A percentile compares a stretch with the other conserved stretches of the same genome.
Conservation (phyloP, 371 early-diverging fungal species). For the Saksenaea oblongispora region DNA sequence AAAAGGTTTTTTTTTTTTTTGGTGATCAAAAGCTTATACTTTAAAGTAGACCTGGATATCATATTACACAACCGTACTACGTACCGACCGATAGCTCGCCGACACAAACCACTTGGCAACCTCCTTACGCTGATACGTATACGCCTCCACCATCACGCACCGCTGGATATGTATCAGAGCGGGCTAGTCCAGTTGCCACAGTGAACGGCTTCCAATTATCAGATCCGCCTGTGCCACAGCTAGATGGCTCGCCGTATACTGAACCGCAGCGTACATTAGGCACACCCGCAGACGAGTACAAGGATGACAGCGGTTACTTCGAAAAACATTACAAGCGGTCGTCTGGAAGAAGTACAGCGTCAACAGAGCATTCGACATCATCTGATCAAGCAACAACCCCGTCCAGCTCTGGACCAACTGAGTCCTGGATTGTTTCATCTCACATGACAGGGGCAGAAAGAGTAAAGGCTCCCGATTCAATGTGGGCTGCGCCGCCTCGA, state of each 20-base stretch:
- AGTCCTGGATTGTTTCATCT: background rate
- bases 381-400: background rate
- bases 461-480: constrained; percentile 12
- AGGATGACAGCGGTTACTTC: constrained; percentile 15
- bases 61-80: background rate
- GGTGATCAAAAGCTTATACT: background rate
- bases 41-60: background rate
- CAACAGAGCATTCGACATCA: background rate
- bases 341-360: constrained; percentile 14
- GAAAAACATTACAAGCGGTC: constrained; percentile 17
- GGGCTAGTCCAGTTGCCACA: background rate
- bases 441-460: background rate
- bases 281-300: constrained; percentile 7
- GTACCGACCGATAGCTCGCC: background rate
- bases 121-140: background rate
- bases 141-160: background rate
- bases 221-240: background rate
- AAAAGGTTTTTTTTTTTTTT: background rate
- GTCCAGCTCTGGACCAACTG: background rate
- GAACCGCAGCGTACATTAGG: background rate
- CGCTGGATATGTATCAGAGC: background rate
- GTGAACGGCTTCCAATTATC: background rate
- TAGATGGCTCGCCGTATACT: background rate
- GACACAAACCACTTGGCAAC: background rate
- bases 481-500: constrained; percentile 18